A percentile compares a stretch with the other conserved stretches of the same genome.
phyloP scores from a whole-genome alignment of 2,329 filamentous ascomycete genomes.

The Phialophora macrospora region DNA sequence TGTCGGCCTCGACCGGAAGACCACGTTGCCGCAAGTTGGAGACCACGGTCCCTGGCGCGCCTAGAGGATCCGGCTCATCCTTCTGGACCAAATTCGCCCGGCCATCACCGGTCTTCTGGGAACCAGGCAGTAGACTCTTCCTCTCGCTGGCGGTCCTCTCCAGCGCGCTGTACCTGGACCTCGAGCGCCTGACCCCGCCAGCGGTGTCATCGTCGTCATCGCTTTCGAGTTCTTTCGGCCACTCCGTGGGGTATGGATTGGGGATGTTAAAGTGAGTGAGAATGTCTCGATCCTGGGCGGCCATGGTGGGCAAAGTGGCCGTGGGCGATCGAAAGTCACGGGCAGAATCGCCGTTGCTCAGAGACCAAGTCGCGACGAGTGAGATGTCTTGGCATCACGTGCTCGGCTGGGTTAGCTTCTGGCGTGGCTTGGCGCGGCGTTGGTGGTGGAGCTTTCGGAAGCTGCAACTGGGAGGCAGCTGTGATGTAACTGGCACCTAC shows the following conservation, averaged over 20 bases:
- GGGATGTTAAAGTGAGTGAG: conserved; percentile 89
- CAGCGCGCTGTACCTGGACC: conserved; percentile 82
- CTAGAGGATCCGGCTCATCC: conserved; percentile 91
- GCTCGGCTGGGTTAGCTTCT: background rate
- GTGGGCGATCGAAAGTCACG: background rate
- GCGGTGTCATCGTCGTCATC: conserved; percentile 58
- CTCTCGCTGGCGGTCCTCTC: conserved; percentile 74
- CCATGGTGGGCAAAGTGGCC: conserved; percentile 51
- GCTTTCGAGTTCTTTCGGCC: conserved; percentile 81
- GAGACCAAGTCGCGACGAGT: background rate
- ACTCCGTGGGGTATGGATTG: conserved; percentile 77
- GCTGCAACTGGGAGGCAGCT: background rate
- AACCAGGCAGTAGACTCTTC: conserved; percentile 68
- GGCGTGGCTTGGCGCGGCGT: background rate
- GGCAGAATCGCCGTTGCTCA: too few relatives aligned
- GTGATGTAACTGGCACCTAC: conserved; percentile 30
- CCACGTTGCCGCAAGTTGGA: conserved; percentile 76
- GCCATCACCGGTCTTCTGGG: conserved; percentile 70
- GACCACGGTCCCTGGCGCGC: conserved; percentile 85
- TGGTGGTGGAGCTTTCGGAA: background rate
- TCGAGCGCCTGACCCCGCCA: conserved; percentile 59
- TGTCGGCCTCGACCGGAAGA: conserved; percentile 81
- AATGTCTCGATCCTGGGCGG: conserved; percentile 75
- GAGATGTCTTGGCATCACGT: conserved; percentile 8
- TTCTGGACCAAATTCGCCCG: conserved; percentile 80